Conservation (phyloP, 2,329 filamentous ascomycete species). For the Colletotrichum liriopes region DNA sequence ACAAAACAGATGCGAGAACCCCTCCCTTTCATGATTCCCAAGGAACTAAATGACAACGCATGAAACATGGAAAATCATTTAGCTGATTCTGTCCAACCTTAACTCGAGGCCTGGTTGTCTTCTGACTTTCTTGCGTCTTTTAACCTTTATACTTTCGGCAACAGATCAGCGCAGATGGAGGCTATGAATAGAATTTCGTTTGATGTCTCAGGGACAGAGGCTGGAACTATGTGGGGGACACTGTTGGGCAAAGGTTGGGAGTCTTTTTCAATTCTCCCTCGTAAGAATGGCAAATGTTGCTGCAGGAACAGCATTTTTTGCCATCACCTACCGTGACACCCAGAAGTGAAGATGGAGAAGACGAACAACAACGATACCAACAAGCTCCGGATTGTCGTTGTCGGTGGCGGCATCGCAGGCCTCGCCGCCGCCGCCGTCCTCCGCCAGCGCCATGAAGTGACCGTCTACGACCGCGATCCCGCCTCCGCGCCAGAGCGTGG, state of each 20-base stretch:
- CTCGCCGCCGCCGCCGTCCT: constrained; percentile 35
- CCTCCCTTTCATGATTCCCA: neutral
- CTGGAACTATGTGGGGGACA: neutral
- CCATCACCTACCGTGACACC: neutral
- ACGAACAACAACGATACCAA: neutral
- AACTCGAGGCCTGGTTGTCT: neutral
- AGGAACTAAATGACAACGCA: neutral
- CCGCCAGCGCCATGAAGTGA: constrained; percentile 32
- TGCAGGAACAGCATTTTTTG: neutral
- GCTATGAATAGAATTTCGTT: constrained; percentile 36
- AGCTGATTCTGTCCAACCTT: neutral
- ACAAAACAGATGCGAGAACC: neutral
- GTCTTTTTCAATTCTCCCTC: too few species aligned
- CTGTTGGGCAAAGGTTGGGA: neutral
- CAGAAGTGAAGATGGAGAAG: neutral
- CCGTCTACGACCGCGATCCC: constrained; percentile 34
- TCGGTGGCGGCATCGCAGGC: constrained; percentile 36
- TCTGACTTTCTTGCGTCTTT: neutral
- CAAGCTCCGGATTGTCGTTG: constrained; percentile 29
- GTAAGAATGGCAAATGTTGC: neutral
- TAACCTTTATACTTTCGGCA: constrained; percentile 13
- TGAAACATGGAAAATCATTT: neutral
- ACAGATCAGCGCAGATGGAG: constrained; percentile 1
- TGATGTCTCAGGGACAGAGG: constrained; percentile 23
- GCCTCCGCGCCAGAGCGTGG: constrained; percentile 28